phyloP scores from a whole-genome alignment of 2,329 filamentous ascomycete genomes.

The Cytospora schulzeri region DNA sequence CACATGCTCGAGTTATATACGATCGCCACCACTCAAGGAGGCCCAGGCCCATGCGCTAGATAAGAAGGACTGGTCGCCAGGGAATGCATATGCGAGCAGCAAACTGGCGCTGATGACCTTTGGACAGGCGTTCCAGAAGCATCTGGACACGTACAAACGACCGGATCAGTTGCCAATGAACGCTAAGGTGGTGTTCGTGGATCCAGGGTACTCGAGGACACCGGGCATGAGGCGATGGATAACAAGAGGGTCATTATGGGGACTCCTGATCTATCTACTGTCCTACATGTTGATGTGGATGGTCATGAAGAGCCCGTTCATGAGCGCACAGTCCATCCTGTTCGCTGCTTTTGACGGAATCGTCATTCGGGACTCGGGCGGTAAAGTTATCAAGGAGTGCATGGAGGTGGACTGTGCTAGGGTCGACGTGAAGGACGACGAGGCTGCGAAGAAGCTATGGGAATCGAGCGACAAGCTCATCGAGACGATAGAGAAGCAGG shows the following conservation, averaged over 20 bases:
- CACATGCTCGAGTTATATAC: slow-evolving; percentile 87
- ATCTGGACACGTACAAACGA: slow-evolving; percentile 79
- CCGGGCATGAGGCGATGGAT: slow-evolving; percentile 88
- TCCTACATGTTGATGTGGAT: slow-evolving; percentile 85
- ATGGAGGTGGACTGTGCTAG: slow-evolving; percentile 71
- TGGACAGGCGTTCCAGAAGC: slow-evolving; percentile 87
- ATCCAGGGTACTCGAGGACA: slow-evolving; percentile 83
- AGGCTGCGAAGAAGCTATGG: slow-evolving; percentile 83
- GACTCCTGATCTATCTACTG: slow-evolving; percentile 73
- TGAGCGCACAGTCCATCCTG: slow-evolving; percentile 85
- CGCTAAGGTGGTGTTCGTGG: slow-evolving; percentile 80
- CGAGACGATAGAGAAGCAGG: slow-evolving; percentile 77
- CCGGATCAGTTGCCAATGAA: slow-evolving; percentile 84
- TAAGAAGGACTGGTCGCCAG: slow-evolving; percentile 56
- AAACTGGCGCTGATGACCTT: slow-evolving; percentile 87
- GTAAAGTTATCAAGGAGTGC: slow-evolving; percentile 86
- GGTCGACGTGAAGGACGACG: slow-evolving; percentile 76
- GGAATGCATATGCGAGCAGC: slow-evolving; percentile 64
- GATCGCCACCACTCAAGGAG: slow-evolving; percentile 66
- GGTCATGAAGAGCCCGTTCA: slow-evolving; percentile 78
- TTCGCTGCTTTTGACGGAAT: slow-evolving; percentile 81
- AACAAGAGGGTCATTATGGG: slow-evolving; percentile 79
- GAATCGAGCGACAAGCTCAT: slow-evolving; percentile 84
- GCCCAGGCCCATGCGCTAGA: slow-evolving; percentile 44
- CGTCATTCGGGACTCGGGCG: slow-evolving; percentile 66